Conservation (phyloP, 225 moss, liverwort and hornwort genomes). For the Anthoceros angustus region DNA sequence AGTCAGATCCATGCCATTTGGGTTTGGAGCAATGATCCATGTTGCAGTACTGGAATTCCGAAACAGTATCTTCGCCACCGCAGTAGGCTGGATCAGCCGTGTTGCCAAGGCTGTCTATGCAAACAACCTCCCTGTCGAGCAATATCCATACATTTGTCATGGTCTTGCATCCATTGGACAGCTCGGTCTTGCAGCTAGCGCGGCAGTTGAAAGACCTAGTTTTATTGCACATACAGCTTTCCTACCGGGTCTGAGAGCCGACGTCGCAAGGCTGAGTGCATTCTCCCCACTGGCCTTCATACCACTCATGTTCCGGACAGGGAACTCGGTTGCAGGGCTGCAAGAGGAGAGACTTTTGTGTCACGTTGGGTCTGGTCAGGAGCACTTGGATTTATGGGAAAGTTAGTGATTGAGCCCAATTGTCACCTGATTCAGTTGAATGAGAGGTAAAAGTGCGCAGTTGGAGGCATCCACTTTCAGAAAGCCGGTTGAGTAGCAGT, state of each 20-base stretch:
- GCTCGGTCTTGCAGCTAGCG: too few relatives aligned
- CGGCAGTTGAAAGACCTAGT: too few relatives aligned
- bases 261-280: constrained; percentile 1
- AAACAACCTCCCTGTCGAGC: not conserved
- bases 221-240: too few relatives aligned
- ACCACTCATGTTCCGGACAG: not conserved
- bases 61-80: not conserved
- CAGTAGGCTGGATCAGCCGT: not conserved
- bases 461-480: not conserved
- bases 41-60: not conserved
- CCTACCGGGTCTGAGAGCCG: not conserved
- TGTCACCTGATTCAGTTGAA: not conserved
- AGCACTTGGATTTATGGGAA: not conserved
- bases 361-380: not conserved
- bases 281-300: not conserved
- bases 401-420: not conserved
- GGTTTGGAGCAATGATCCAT: constrained; percentile 2
- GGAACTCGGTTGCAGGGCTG: not conserved
- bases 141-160: not conserved
- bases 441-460: not conserved
- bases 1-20: constrained; percentile 1
- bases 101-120: constrained; percentile 2
- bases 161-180: too few relatives aligned
- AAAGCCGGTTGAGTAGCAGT: not conserved
- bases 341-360: not conserved